These are phyloP conservation scores for Erysimum cheiri DNA, from an alignment of 441 rosid species.

Conservation along the genomic window DNA sequence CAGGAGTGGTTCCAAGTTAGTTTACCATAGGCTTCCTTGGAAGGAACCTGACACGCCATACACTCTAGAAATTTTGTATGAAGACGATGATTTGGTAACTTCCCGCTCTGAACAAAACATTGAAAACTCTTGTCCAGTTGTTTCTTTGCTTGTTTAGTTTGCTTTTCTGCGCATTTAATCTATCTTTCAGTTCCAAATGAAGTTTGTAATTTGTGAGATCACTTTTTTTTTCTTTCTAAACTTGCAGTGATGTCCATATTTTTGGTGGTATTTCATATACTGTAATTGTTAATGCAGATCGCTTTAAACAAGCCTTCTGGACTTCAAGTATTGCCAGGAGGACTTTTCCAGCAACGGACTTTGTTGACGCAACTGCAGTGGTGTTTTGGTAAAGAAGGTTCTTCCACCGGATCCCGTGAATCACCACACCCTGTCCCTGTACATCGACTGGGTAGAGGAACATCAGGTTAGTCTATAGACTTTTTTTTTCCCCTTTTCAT, in stretches of 20 bases:
- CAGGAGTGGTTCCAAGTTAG: constrained; percentile 68
- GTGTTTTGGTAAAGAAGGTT: constrained; percentile 50
- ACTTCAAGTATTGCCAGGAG: constrained; percentile 93
- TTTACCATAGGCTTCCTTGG: constrained; percentile 93
- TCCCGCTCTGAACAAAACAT: constrained; percentile 7
- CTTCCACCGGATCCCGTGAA: constrained; percentile 45
- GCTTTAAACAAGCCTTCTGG: constrained; percentile 93
- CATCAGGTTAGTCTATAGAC: constrained; percentile 58
- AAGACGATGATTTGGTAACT: constrained; percentile 78
- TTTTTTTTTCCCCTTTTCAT: neutral
- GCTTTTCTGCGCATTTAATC: neutral
- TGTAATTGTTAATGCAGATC: constrained; percentile 53
- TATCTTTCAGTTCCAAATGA: neutral
- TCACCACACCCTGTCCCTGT: constrained; percentile 81
- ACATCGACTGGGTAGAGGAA: constrained; percentile 91
- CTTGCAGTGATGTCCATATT: constrained; percentile 14
- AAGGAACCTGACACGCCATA: constrained; percentile 80
- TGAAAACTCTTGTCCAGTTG: neutral
- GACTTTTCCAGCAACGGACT: constrained; percentile 91
- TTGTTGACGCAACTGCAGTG: constrained; percentile 82
- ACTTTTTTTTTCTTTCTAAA: neutral
- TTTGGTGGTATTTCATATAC: constrained; percentile 16
- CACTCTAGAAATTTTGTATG: constrained; percentile 59
- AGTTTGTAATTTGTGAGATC: neutral
- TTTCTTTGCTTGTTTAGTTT: constrained; percentile 22